phyloP scores from a whole-genome alignment of 352 stramenopile genomes.

The Blastocystis sp. region DNA sequence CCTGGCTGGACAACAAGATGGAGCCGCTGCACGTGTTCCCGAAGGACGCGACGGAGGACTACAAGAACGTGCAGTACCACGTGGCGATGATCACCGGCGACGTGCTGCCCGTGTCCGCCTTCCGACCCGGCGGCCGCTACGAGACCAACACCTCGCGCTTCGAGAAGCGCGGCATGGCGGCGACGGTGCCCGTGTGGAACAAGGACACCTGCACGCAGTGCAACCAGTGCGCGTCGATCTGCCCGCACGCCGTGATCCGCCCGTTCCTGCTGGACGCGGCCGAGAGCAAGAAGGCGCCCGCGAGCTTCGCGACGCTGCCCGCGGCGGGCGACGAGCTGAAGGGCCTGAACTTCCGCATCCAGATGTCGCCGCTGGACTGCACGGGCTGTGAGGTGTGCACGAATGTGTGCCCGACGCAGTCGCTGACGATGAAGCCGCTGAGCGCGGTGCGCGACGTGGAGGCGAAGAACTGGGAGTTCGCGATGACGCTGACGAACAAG shows the following conservation, averaged over 20 bases:
- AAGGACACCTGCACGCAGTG: slow-evolving; percentile 75
- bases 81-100: slow-evolving; percentile 73
- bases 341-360: slow-evolving; percentile 74
- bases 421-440: slow-evolving; percentile 74
- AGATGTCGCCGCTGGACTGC: slow-evolving; percentile 75
- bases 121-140: slow-evolving; percentile 74
- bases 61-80: slow-evolving; percentile 74
- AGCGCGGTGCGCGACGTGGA: slow-evolving; percentile 72
- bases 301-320: slow-evolving; percentile 73
- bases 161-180: slow-evolving; percentile 72
- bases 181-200: slow-evolving; percentile 72
- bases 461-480: slow-evolving; percentile 75
- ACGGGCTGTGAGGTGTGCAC: slow-evolving; percentile 75
- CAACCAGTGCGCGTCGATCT: slow-evolving; percentile 76
- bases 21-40: slow-evolving; percentile 73
- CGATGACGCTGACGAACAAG: slow-evolving; percentile 73
- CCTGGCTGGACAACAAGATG: slow-evolving; percentile 72
- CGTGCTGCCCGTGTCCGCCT: slow-evolving; percentile 74
- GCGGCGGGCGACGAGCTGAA: slow-evolving; percentile 72
- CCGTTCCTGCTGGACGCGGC: slow-evolving; percentile 75
- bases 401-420: slow-evolving; percentile 74
- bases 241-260: slow-evolving; percentile 74
- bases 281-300: slow-evolving; percentile 72
- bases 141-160: slow-evolving; percentile 73
- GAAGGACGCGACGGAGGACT: slow-evolving; percentile 73